A percentile compares a stretch with the other conserved stretches of the same genome.
These are phyloP conservation scores for Lepidium didymum DNA, from an alignment of 345 rosid genomes.

Conservation along the genomic window DNA sequence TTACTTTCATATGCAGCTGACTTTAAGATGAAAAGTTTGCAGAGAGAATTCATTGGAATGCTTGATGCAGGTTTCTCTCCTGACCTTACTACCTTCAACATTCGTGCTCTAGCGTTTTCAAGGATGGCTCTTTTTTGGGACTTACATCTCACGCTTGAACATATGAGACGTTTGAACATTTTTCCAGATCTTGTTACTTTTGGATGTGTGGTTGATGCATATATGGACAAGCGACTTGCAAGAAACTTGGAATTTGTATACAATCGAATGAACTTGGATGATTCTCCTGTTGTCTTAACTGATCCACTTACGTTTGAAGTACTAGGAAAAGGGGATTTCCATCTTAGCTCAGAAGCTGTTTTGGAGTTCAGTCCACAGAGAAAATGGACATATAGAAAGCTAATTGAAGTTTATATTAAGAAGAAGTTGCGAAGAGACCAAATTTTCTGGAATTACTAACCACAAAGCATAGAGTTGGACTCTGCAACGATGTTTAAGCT, in stretches of 20 bases:
- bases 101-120: slow-evolving; percentile 69
- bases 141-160: slow-evolving; percentile 79
- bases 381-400: slow-evolving; percentile 58
- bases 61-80: slow-evolving; percentile 55
- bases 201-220: slow-evolving; percentile 79
- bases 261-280: slow-evolving; percentile 46
- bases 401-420: slow-evolving; percentile 52
- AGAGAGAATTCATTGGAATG: slow-evolving; percentile 66
- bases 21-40: slow-evolving; percentile 88
- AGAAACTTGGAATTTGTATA: slow-evolving; percentile 60
- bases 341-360: slow-evolving; percentile 66
- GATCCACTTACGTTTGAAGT: slow-evolving; percentile 63
- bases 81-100: slow-evolving; percentile 70
- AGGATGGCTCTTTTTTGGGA: slow-evolving; percentile 82
- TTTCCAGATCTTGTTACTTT: slow-evolving; percentile 74
- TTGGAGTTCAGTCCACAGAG: slow-evolving; percentile 44
- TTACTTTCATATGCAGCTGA: slow-evolving; percentile 69
- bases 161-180: slow-evolving; percentile 55
- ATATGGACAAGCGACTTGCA: slow-evolving; percentile 62
- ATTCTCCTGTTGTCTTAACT: slow-evolving; percentile 40
- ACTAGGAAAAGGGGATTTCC: slow-evolving; percentile 82
- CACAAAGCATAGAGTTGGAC: not conserved
- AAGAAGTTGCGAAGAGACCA: slow-evolving; percentile 55
- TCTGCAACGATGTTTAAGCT: too few species aligned
- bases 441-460: slow-evolving; percentile 82